Evolutionary conservation across 1,284 basidiomycete genomes (phyloP), one percentile per base, ranked within the genome.

Genomic region (Fistulinella cinereoalba): DNA sequence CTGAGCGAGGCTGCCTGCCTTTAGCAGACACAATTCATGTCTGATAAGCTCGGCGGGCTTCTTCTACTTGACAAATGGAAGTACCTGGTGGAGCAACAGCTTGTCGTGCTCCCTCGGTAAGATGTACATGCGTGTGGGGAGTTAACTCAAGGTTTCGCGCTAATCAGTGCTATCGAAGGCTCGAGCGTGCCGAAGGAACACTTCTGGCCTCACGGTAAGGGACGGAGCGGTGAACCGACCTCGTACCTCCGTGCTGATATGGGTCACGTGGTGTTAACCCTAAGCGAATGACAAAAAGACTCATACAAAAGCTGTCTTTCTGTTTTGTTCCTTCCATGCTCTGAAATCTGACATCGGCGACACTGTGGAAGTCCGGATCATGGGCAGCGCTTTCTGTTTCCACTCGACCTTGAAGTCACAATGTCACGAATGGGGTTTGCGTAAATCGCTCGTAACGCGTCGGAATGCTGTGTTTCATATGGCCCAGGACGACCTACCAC

Each of bases 1-100:
- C 71, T 99, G 96, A 2, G 97, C 94, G 8, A 99, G 80, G 49
- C 79, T 81, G 16, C 94, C 94, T 22, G 88, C 80, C 77, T 91
- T 53, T 49, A 22, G 33, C 22, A 3, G 22, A 6, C 6, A 7
- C 21, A 36, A 36, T 37, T 21, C n/a, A 19, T 38, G 28, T 18
- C 6, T 16, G n/a, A n/a, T n/a, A n/a, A n/a, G n/a, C n/a, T n/a
- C n/a, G n/a, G n/a, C n/a, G n/a, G n/a, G n/a, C n/a, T 34, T 47
- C 7, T 15, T 16, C 28, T 32, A 38, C 15, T 22, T 4, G 24
- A 43, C 21, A 37, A 45, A 16, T 21, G 15, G 11, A 47, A 44
- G 47, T 64, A 76, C 76, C 68, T 79, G 76, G 55, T 79, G 76
- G 32, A 79, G 67, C n/a, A 79, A 58, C 32, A 79, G 64, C 52